Conservation (phyloP, 306 rosid genomes). For the Oxytropis ochrocephala region DNA sequence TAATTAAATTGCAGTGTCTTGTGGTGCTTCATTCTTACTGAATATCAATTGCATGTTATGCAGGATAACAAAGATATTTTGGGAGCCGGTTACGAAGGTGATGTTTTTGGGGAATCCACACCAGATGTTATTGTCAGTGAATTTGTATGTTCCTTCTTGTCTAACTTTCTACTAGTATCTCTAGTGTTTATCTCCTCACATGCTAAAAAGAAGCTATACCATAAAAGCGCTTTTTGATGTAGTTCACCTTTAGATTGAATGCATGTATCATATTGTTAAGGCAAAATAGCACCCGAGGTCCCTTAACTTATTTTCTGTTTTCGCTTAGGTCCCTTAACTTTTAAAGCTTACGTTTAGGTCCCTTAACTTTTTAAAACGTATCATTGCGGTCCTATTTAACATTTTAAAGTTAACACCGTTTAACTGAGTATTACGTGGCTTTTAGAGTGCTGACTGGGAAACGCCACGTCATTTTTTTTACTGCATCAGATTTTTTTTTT, state of each 20-base stretch:
- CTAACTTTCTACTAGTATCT: neutral
- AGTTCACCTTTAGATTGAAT: neutral
- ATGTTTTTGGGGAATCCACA: constrained; percentile 86
- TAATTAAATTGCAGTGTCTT: neutral
- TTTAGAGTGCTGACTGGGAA: too few species aligned
- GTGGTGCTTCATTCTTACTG: neutral
- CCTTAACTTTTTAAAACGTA: too few species aligned
- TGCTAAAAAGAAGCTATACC: neutral
- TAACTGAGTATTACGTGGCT: too few species aligned
- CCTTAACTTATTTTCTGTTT: too few species aligned
- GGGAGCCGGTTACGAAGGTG: constrained; percentile 76
- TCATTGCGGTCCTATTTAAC: too few species aligned
- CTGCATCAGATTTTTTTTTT: too few species aligned
- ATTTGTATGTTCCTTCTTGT: constrained; percentile 52
- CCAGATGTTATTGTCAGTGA: constrained; percentile 88
- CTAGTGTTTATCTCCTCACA: neutral
- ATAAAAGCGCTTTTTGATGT: neutral
- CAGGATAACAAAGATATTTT: constrained; percentile 77
- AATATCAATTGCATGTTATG: constrained; percentile 25
- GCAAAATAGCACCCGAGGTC: too few species aligned
- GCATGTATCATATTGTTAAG: too few species aligned
- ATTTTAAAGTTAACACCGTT: too few species aligned
- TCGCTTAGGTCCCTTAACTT: too few species aligned
- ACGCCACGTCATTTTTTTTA: too few species aligned
- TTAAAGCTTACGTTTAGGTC: too few species aligned